These are phyloP conservation scores for Dissophora globulifera DNA, from an alignment of 192 early-diverging fungal species.

Conservation along the genomic window DNA sequence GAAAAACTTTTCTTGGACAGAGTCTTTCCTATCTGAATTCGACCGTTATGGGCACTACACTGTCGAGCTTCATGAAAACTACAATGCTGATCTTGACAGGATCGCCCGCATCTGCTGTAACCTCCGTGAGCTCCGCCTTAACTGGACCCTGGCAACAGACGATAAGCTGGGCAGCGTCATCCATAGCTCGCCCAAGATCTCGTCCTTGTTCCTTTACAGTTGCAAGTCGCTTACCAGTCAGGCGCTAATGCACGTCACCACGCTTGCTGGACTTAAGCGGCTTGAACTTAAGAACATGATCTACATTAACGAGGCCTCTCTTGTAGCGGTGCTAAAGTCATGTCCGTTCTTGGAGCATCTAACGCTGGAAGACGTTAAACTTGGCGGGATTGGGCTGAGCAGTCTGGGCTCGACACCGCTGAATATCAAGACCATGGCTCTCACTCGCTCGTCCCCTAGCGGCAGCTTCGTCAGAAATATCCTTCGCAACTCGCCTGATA, in stretches of 20 bases:
- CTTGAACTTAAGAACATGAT: slow-evolving; percentile 40
- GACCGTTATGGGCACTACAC: slow-evolving; percentile 43
- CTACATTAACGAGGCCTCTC: slow-evolving; percentile 14
- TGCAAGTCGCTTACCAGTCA: slow-evolving; percentile 26
- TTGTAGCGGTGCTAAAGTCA: slow-evolving; percentile 9
- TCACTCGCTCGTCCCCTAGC: slow-evolving; percentile 32
- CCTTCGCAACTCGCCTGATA: slow-evolving; percentile 23
- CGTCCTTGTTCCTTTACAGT: slow-evolving; percentile 23
- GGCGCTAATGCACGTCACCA: slow-evolving; percentile 10
- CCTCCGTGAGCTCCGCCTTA: slow-evolving; percentile 34
- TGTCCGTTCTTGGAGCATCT: slow-evolving; percentile 38
- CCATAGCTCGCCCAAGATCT: slow-evolving; percentile 29
- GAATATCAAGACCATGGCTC: slow-evolving; percentile 7
- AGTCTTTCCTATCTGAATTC: slow-evolving; percentile 36
- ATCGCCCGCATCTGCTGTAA: slow-evolving; percentile 33
- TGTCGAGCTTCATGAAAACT: slow-evolving; percentile 40
- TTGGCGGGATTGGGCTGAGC: slow-evolving; percentile 20
- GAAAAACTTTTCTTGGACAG: slow-evolving; percentile 19
- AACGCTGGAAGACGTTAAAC: slow-evolving; percentile 24
- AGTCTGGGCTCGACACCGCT: slow-evolving; percentile 19
- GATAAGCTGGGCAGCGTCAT: slow-evolving; percentile 17
- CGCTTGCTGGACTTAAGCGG: slow-evolving; percentile 5
- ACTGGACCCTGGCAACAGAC: slow-evolving; percentile 33
- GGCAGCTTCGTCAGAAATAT: slow-evolving; percentile 33
- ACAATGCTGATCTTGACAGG: slow-evolving; percentile 32